phyloP scores from a whole-genome alignment of 2,329 filamentous ascomycete genomes.

The Bipolaris cookei region DNA sequence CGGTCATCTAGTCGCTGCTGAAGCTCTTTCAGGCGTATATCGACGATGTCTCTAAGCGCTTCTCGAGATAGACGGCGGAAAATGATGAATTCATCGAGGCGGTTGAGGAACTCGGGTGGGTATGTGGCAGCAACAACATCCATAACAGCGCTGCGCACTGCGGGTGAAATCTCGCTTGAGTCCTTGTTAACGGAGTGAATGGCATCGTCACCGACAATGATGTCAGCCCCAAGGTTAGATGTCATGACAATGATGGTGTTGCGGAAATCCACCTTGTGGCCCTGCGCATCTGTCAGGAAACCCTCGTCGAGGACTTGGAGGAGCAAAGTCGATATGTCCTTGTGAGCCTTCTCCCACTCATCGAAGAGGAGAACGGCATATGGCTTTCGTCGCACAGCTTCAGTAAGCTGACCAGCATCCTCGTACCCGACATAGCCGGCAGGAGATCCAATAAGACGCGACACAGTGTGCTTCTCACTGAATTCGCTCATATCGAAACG shows the following conservation, averaged over 20 bases:
- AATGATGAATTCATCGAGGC: constrained; percentile 95
- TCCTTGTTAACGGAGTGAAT: constrained; percentile 63
- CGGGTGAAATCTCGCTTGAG: constrained; percentile 71
- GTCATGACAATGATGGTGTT: constrained; percentile 97
- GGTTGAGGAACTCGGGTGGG: constrained; percentile 93
- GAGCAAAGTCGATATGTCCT: constrained; percentile 89
- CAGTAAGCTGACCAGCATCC: constrained; percentile 92
- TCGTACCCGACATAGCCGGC: constrained; percentile 97
- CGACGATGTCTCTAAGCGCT: constrained; percentile 88
- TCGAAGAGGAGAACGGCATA: constrained; percentile 95
- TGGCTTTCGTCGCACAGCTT: constrained; percentile 91
- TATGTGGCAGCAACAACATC: constrained; percentile 78
- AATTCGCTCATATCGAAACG: constrained; percentile 99
- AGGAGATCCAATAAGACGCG: constrained; percentile 87
- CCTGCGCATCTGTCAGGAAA: constrained; percentile 92
- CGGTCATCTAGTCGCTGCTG: constrained; percentile 83
- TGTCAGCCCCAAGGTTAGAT: constrained; percentile 91
- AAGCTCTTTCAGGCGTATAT: constrained; percentile 86
- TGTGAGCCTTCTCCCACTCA: constrained; percentile 97
- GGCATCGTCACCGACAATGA: constrained; percentile 78
- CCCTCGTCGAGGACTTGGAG: constrained; percentile 96
- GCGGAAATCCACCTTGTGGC: constrained; percentile 94
- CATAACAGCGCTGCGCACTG: constrained; percentile 81
- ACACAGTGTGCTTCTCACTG: constrained; percentile 96
- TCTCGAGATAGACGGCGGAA: constrained; percentile 83